Base-by-base conservation (phyloP, 2,329 filamentous ascomycete genomes). In the Pseudogymnoascus pannorum region DNA sequence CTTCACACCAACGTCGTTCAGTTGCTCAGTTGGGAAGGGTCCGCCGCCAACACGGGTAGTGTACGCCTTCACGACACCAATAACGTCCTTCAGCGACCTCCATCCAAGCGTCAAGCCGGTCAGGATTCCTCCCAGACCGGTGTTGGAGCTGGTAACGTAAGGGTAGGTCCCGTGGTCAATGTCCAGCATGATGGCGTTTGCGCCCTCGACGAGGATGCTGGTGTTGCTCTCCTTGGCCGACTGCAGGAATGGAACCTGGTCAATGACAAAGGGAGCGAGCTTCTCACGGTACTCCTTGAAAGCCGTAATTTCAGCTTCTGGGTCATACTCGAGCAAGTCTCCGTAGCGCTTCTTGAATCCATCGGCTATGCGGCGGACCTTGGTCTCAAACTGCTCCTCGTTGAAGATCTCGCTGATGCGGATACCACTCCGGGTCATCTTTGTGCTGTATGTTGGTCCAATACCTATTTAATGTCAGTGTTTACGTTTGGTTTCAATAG, bases 321-420 rank as follows among this genome's bases (percentile, higher is more conserved):
- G 79, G 64, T 91, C 85, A 71, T 84, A 83, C 65, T 84, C 71
- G 60, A 88, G 74, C 24, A 89, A 74, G 66, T 87, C 82, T 6
- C 88, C 87, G 68, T 85, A 91, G 59, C 87, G 78, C 75, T 87
- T 86, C 76, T 84, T 80, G 75, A 82, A 88, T n/a, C 82, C 84
- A 5, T 74, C 67, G 7, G 81, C 86, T 57, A 92, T 75, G 22
- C 77, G 75, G 40, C 86, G 79, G 44, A 92, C 75, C 73, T 88
- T 88, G 40, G 74, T 70, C 74, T 90, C 87, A 67, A 92, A 91
- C 6, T 79, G 71, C 40, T 81, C 76, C 71, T 84, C 79, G 70
- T 88, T 77, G 71, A 91, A 90, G 64, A 91, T 78, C 61, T 91
- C 87, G 63, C 78, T 78, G 60, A 89, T 76, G 67, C 81, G 81